These are phyloP conservation scores for Globisporangium radiosum DNA, from an alignment of 352 stramenopile genomes.

Conservation along the genomic window DNA sequence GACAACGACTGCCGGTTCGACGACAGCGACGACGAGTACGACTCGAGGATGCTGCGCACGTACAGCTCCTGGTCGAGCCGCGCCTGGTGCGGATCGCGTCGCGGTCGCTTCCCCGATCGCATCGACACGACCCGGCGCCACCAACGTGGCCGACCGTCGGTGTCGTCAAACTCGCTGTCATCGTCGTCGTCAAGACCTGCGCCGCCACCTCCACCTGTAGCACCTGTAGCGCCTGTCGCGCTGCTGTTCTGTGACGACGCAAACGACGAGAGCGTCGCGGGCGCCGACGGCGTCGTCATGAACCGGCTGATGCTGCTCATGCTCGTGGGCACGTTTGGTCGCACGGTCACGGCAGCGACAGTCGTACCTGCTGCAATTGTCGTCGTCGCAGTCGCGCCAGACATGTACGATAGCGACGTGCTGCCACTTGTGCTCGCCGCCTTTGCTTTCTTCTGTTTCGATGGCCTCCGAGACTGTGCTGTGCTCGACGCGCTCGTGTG, in stretches of 20 bases:
- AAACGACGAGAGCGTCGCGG: conserved; percentile 11
- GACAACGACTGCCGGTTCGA: conserved; percentile 47
- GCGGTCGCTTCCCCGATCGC: conserved; percentile 18
- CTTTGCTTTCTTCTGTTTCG: neutral
- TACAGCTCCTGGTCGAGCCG: conserved; percentile 56
- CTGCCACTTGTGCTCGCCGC: neutral
- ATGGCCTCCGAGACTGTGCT: neutral
- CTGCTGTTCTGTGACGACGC: conserved; percentile 7
- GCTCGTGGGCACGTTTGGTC: neutral
- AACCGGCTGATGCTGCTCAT: conserved; percentile 10
- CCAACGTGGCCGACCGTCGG: conserved; percentile 16
- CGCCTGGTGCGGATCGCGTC: conserved; percentile 10
- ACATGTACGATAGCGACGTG: conserved; percentile 9
- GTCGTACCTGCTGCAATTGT: neutral
- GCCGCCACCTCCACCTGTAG: no score
- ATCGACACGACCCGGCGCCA: conserved; percentile 31
- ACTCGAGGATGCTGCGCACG: conserved; percentile 69
- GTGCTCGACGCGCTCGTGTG: neutral
- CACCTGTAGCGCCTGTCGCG: no score
- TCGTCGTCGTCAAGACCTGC: neutral
- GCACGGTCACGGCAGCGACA: neutral
- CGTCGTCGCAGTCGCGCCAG: neutral
- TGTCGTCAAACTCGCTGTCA: conserved; percentile 19
- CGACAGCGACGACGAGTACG: conserved; percentile 64
- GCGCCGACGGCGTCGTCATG: conserved; percentile 4